Evolutionary conservation across 1,284 basidiomycete species (phyloP), one percentile per base, ranked within the genome.

Genomic region (Fereydounia khargensis): DNA sequence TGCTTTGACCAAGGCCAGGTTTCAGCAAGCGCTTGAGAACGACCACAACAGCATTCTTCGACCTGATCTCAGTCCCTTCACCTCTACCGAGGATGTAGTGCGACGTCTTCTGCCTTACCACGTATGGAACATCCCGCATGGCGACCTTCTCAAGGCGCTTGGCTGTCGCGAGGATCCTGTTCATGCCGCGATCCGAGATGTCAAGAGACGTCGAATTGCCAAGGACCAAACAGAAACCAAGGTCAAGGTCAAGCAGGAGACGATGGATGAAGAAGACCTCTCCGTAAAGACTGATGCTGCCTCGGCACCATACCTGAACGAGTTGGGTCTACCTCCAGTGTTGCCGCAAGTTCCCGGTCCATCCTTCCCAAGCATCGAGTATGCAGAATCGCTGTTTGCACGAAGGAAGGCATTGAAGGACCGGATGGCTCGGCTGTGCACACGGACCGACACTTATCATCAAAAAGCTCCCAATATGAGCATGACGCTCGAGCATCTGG

Each of bases 81-180:
- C 35, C 5, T 51, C 48, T 20, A 60, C 62, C 6, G 36, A 49
- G 18, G 72, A 74, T 33, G 65, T 67, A 2, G 55, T 73, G 18
- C 48, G 36, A 4, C 41, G 72, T 4, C 49, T 74, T 8, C 38
- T 74, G 21, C 72, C 72, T 2, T 74, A 68, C 35, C 72, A 74
- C 27, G 67, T 74, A 24, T 74, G 60, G 60, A 60, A 71, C 47
- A 59, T 70, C 2, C 61, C 67, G 4, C 64, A 70, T 25, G 48
- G 55, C 27, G 72, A 72, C 33, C 37, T 72, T 18, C 40, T 64
- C 13, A 37, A 40, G 10, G 35, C 50, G 5, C 22, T 58, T 3
- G 54, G 28, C 13, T 18, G 51, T 23, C 43, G 39, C 11, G 28
- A 53, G 6, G 58, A 61, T 22, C 58, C 58, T 4, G 43, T 61